Percentiles rank a stretch among this genome's conserved stretches.
These are phyloP conservation scores for Xylaria grammica DNA, from an alignment of 495 filamentous ascomycete genomes.

Conservation along the genomic window DNA sequence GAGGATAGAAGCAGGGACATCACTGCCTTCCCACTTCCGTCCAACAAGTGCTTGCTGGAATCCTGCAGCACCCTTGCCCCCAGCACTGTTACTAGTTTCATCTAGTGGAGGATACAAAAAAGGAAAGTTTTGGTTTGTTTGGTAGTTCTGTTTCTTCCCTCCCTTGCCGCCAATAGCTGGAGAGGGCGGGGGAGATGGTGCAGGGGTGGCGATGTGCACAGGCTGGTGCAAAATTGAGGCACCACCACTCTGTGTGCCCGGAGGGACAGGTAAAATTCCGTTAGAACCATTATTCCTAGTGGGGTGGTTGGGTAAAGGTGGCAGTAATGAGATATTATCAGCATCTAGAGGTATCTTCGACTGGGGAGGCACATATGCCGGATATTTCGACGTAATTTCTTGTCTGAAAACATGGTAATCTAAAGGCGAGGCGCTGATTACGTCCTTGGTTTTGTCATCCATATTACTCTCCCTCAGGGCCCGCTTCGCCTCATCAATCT, in stretches of 20 bases:
- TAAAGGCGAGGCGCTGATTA: constrained; percentile 89
- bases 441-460: constrained; percentile 55
- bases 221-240: constrained; percentile 93
- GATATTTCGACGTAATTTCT: constrained; percentile 98
- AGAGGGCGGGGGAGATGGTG: constrained; percentile 94
- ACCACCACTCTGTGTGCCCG: constrained; percentile 58
- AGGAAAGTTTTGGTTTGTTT: constrained; percentile 98
- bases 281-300: constrained; percentile 54
- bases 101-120: constrained; percentile 95
- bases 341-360: constrained; percentile 83
- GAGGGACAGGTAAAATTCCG: constrained; percentile 52
- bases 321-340: constrained; percentile 88
- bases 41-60: constrained; percentile 78
- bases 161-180: constrained; percentile 90
- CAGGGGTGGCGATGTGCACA: constrained; percentile 96
- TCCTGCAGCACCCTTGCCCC: constrained; percentile 81
- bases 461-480: constrained; percentile 57
- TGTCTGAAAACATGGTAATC: constrained; percentile 97
- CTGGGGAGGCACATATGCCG: constrained; percentile 88
- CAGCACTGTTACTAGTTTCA: constrained; percentile 78
- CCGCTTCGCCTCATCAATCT: constrained; percentile 75
- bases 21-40: constrained; percentile 85
- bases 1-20: constrained; percentile 88
- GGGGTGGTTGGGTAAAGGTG: constrained; percentile 77
- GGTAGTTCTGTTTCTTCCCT: constrained; percentile 98